Evolutionary conservation across 1,284 basidiomycete species (phyloP).

Genomic region (Ceratobasidium sp.): DNA sequence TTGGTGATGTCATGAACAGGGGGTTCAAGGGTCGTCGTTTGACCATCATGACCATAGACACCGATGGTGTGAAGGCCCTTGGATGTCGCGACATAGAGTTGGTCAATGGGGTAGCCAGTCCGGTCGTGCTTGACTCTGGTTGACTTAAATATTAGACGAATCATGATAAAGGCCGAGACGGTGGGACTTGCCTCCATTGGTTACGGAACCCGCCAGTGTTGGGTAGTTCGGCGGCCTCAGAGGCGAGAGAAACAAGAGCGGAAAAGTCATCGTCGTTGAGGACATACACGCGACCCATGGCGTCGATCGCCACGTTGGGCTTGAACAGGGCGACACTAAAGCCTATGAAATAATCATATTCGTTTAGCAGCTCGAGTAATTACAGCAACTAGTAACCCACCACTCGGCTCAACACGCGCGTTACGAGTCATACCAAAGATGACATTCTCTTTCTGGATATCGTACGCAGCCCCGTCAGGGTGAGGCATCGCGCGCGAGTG

Average conservation of each 20-base stretch:
- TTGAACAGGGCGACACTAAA: constrained; percentile 64
- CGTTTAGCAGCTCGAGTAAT: not conserved
- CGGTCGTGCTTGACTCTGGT: constrained; percentile 39
- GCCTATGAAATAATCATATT: constrained; percentile 4
- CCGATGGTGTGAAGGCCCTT: constrained; percentile 28
- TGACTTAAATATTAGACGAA: not conserved
- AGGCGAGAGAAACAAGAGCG: constrained; percentile 57
- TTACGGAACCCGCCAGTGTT: constrained; percentile 61
- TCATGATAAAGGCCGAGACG: not conserved
- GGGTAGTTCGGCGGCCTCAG: constrained; percentile 53
- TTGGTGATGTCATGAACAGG: constrained; percentile 25
- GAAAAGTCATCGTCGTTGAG: constrained; percentile 58
- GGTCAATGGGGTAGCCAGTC: constrained; percentile 40
- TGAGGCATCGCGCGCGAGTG: constrained; percentile 35
- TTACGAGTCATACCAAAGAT: constrained; percentile 32
- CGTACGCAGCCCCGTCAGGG: constrained; percentile 30
- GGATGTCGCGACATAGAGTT: constrained; percentile 23
- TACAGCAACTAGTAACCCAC: not conserved
- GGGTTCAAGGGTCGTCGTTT: constrained; percentile 30
- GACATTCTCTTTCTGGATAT: constrained; percentile 36
- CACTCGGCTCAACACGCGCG: constrained; percentile 30
- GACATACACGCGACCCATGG: constrained; percentile 59
- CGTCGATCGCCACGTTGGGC: constrained; percentile 60
- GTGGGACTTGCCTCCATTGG: constrained; percentile 57
- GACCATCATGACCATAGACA: constrained; percentile 39